Percentiles rank a stretch among this genome's conserved stretches.
Evolutionary conservation across 1,284 basidiomycete species (phyloP).

Genomic region (Rugosomyces carneus): DNA sequence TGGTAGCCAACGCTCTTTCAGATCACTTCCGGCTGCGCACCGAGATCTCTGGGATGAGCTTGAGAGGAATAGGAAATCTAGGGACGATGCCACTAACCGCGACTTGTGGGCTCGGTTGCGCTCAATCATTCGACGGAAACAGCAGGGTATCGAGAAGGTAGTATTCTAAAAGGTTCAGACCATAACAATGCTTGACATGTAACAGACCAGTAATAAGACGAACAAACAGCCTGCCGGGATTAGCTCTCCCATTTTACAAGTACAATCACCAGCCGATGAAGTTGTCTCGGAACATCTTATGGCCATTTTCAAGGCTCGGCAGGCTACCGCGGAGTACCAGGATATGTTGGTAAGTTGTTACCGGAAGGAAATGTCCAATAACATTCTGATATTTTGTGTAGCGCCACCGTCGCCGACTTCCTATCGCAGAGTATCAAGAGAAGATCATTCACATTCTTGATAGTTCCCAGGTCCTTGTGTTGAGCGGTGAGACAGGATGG

Average conservation of each 20-base stretch:
- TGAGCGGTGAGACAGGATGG: slow-evolving; percentile 99
- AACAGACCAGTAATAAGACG: slow-evolving; percentile 24
- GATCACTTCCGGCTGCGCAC: slow-evolving; percentile 75
- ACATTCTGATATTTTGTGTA: slow-evolving; percentile 24
- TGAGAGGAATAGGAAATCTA: slow-evolving; percentile 56
- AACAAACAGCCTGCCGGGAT: slow-evolving; percentile 22
- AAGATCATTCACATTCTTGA: slow-evolving; percentile 73
- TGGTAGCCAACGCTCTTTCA: slow-evolving; percentile 53
- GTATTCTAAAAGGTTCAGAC: not conserved
- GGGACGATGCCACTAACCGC: slow-evolving; percentile 64
- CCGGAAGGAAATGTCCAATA: not conserved
- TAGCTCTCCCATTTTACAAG: slow-evolving; percentile 11
- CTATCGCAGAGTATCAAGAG: slow-evolving; percentile 83
- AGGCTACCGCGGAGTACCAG: slow-evolving; percentile 65
- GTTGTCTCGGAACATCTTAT: slow-evolving; percentile 46
- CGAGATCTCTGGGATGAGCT: slow-evolving; percentile 94
- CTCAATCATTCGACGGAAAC: slow-evolving; percentile 53
- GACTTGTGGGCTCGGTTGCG: slow-evolving; percentile 67
- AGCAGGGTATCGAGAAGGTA: slow-evolving; percentile 40
- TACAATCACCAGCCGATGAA: slow-evolving; percentile 18
- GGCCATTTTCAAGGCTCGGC: slow-evolving; percentile 54
- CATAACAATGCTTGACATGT: slow-evolving; percentile 7
- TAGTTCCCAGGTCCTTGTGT: slow-evolving; percentile 81
- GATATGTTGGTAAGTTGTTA: slow-evolving; percentile 76
- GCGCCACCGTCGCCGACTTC: slow-evolving; percentile 71